These are phyloP conservation scores for Beauveria caledonica DNA, from an alignment of 2,329 filamentous ascomycete genomes.

Conservation along the genomic window DNA sequence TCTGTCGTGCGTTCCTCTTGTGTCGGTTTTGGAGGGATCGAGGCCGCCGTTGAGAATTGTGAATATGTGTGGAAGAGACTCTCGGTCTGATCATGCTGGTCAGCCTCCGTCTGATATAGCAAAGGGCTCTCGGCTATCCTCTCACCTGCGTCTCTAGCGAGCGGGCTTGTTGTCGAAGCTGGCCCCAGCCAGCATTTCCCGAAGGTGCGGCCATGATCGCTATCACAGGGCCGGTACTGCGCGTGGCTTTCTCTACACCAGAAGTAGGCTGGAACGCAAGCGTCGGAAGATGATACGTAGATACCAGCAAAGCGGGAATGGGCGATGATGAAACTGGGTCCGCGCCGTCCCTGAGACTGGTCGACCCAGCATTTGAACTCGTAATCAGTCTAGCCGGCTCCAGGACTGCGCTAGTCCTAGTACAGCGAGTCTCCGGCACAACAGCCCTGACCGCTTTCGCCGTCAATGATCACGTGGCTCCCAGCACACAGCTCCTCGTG, in stretches of 20 bases:
- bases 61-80: slow-evolving; percentile 77
- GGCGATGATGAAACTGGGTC: slow-evolving; percentile 11
- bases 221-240: not conserved
- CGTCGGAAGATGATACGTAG: not conserved
- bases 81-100: slow-evolving; percentile 57
- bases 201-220: slow-evolving; percentile 42
- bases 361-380: not conserved
- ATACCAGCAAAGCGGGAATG: slow-evolving; percentile 2
- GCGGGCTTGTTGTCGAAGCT: slow-evolving; percentile 86
- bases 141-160: slow-evolving; percentile 81
- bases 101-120: not conserved
- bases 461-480: slow-evolving; percentile 19
- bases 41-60: slow-evolving; percentile 74
- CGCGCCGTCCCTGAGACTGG: not conserved
- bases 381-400: not conserved
- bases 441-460: slow-evolving; percentile 22
- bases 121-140: not conserved
- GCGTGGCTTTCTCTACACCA: not conserved
- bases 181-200: slow-evolving; percentile 71
- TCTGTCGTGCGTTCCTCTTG: slow-evolving; percentile 79
- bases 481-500: slow-evolving; percentile 7
- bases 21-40: slow-evolving; percentile 73
- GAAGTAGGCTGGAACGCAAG: not conserved
- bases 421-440: slow-evolving; percentile 12
- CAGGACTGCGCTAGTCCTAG: not conserved